Conservation (phyloP, 148 eudicot species). For the Heliamphora exappendiculata region DNA sequence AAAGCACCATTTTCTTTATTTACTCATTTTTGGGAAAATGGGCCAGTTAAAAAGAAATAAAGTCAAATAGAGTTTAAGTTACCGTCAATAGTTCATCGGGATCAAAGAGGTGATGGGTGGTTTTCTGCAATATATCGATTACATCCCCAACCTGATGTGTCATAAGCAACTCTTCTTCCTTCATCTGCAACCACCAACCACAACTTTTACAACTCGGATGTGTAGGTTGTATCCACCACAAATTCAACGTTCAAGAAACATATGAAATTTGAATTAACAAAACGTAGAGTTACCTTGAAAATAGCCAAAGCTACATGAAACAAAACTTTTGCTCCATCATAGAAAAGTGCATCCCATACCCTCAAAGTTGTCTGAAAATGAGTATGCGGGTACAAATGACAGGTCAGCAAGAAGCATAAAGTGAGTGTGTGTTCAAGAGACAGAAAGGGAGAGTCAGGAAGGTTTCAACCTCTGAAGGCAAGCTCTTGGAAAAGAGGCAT, state of each 20-base stretch:
- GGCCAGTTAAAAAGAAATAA: not conserved
- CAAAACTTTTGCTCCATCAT: conserved; percentile 86
- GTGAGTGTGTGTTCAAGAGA: not conserved
- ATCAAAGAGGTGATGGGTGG: conserved; percentile 91
- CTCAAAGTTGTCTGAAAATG: conserved; percentile 78
- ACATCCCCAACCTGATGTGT: conserved; percentile 84
- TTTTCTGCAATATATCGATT: conserved; percentile 66
- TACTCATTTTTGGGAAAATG: not conserved
- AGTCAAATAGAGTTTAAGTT: conserved; percentile 10
- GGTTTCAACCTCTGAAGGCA: conserved; percentile 82
- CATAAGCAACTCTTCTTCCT: conserved; percentile 78
- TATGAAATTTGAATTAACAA: conserved; percentile 1
- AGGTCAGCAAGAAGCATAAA: not conserved
- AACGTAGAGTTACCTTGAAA: conserved; percentile 53
- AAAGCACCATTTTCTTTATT: not conserved
- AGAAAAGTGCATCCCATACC: conserved; percentile 94
- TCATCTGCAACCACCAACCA: conserved; percentile 56
- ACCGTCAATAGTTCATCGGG: conserved; percentile 95
- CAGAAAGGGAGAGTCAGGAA: not conserved
- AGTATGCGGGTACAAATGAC: conserved; percentile 2
- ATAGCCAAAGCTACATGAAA: conserved; percentile 87
- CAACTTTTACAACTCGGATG: conserved; percentile 1
- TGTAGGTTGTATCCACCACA: not conserved
- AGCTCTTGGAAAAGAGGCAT: conserved; percentile 94
- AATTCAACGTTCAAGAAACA: not conserved